Evolutionary conservation across 2,329 filamentous ascomycete genomes (phyloP), one percentile per base, ranked within the genome.

Genomic region (Knufia petricola): DNA sequence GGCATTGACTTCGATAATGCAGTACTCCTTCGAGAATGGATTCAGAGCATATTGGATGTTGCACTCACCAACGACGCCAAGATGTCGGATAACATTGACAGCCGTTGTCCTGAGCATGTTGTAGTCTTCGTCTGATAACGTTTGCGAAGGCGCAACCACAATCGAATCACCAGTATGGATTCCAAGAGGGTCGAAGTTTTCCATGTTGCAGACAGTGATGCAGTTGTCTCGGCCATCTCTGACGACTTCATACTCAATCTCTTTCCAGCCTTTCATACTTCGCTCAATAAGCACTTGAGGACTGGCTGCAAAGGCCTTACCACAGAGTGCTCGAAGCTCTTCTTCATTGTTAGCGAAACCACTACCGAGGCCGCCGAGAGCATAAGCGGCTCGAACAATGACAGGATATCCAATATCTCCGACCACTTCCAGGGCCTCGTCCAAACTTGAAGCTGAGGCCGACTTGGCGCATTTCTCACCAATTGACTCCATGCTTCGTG

Each of bases 261-360:
- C 92, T 69, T 98, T 98, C 92, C 92, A 98, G 51, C 92, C 92
- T 73, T 96, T 96, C 90, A 98, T 96, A 72, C 87, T 94, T 66
- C 86, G 82, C 73, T 98, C 92, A 60, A 98, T 94, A 48, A 98
- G 78, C 6, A 98, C 87, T 65, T 98, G 92, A 7, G 92, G 92
- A 63, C 87, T 95, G 58, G 86, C 89, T 23, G 92, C 89, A 58
- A 98, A 88, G 4, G 92, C 90, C 69, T 94, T 95, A 66, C 86
- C 83, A 75, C 92, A 96, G 39, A 96, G 83, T 1, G 90, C 86
- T 28, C 85, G 71, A 37, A 96, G 74, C 66, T 98, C 81, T 1
- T 78, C 68, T 59, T 94, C 82, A 65, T 96, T 82, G 60, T 95
- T 83, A 50, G 92, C 92, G 61, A 98, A 98, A 39, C 92, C 92